Evolutionary conservation across 2,329 filamentous ascomycete genomes (phyloP).

Genomic region (Pseudocercospora vitis): DNA sequence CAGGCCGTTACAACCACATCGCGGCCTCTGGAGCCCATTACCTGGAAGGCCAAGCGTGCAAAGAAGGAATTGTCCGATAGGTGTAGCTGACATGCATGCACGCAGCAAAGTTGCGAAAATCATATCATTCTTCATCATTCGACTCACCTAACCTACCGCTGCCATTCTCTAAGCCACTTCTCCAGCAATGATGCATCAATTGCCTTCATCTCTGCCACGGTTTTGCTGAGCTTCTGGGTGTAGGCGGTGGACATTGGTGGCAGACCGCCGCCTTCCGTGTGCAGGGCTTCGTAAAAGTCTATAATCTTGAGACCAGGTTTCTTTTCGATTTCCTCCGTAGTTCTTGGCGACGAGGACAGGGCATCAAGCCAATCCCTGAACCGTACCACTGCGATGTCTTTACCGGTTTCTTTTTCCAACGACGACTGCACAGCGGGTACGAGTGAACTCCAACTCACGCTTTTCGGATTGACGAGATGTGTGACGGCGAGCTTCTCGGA

Average conservation of each 20-base stretch:
- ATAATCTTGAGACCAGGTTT: conserved; percentile 34
- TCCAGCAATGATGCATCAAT: conserved; percentile 26
- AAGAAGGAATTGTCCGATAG: neutral
- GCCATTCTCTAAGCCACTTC: conserved; percentile 32
- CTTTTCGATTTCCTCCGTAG: conserved; percentile 25
- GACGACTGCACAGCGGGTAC: conserved; percentile 25
- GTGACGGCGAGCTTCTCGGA: conserved; percentile 26
- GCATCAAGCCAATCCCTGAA: conserved; percentile 30
- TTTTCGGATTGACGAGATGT: conserved; percentile 35
- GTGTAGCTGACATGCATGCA: no score
- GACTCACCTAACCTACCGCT: conserved; percentile 19
- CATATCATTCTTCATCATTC: no score
- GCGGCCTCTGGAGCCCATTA: no score
- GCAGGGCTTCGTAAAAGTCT: conserved; percentile 34
- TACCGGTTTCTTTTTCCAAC: conserved; percentile 18
- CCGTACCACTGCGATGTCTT: conserved; percentile 24
- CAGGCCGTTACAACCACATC: no score
- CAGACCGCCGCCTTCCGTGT: conserved; percentile 20
- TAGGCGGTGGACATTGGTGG: conserved; percentile 26
- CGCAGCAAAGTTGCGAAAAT: no score
- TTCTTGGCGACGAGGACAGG: conserved; percentile 22
- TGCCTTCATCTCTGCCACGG: conserved; percentile 32
- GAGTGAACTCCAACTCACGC: conserved; percentile 28
- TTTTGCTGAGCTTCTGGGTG: conserved; percentile 33
- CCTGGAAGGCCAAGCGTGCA: no score